These are phyloP conservation scores for Lentinula detonsa DNA, from an alignment of 768 basidiomycete genomes.

Conservation along the genomic window DNA sequence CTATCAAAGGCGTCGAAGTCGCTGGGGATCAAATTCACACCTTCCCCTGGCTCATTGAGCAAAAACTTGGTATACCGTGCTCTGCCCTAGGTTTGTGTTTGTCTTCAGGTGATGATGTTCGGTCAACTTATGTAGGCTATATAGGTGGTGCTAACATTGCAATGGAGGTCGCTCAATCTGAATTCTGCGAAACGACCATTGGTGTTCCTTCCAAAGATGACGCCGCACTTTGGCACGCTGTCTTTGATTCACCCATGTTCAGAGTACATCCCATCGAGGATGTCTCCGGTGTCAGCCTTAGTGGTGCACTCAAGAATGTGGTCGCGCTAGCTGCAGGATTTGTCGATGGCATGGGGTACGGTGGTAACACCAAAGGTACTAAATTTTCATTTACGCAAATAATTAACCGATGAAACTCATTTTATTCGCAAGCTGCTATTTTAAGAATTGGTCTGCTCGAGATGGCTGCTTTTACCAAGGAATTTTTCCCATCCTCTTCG, in stretches of 20 bases:
- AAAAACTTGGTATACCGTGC: constrained; percentile 9
- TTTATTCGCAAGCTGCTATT: background rate
- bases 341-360: constrained; percentile 11
- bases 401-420: background rate
- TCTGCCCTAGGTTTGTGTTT: constrained; percentile 8
- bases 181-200: constrained; percentile 12
- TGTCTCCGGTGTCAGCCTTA: constrained; percentile 11
- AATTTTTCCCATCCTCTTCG: constrained; percentile 9
- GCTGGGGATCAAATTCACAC: constrained; percentile 9
- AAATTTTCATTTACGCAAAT: background rate
- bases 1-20: constrained; percentile 11
- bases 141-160: constrained; percentile 10
- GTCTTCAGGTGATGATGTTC: background rate
- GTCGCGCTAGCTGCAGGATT: constrained; percentile 10
- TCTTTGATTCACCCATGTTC: constrained; percentile 10
- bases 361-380: constrained; percentile 7
- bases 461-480: constrained; percentile 11
- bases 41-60: constrained; percentile 9
- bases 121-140: background rate
- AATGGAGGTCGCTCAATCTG: constrained; percentile 8
- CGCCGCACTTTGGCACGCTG: constrained; percentile 12
- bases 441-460: constrained; percentile 9
- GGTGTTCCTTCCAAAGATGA: constrained; percentile 10
- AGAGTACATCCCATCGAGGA: constrained; percentile 12
- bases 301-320: constrained; percentile 11